These are phyloP conservation scores for Neurospora sp. DNA, from an alignment of 495 filamentous ascomycete genomes.

Conservation along the genomic window DNA sequence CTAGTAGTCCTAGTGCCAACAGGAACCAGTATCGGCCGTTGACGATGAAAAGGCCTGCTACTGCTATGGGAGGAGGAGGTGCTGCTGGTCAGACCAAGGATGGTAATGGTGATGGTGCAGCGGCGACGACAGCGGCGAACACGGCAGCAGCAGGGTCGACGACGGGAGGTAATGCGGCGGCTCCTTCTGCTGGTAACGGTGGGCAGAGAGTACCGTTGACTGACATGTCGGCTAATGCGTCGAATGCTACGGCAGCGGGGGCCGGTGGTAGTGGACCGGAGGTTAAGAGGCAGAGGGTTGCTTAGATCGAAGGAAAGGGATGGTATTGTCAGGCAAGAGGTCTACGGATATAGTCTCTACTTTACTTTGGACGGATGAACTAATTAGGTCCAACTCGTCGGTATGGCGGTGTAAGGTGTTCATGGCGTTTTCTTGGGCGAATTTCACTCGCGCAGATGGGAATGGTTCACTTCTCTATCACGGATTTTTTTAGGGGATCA, in stretches of 20 bases:
- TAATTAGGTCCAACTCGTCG: neutral
- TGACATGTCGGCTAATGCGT: conserved; percentile 29
- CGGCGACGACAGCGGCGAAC: neutral
- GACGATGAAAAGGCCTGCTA: conserved; percentile 41
- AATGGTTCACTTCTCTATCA: no score
- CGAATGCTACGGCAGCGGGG: conserved; percentile 1
- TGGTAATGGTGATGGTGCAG: neutral
- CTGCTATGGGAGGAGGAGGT: neutral
- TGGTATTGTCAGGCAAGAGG: neutral
- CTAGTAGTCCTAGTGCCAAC: conserved; percentile 47
- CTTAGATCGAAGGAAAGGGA: conserved; percentile 7
- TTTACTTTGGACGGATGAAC: neutral
- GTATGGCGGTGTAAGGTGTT: neutral
- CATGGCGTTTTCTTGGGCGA: neutral
- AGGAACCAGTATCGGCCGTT: conserved; percentile 50
- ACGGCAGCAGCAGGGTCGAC: neutral
- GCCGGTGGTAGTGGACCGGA: conserved; percentile 14
- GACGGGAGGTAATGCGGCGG: neutral
- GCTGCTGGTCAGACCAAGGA: neutral
- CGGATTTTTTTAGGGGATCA: no score
- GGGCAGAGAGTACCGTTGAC: conserved; percentile 22
- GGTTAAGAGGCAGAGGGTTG: conserved; percentile 32
- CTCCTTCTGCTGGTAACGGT: neutral
- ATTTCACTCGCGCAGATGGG: no score
- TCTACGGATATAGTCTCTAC: neutral